Conservation (phyloP, 371 early-diverging fungal species). For the Blakeslea trispora region DNA sequence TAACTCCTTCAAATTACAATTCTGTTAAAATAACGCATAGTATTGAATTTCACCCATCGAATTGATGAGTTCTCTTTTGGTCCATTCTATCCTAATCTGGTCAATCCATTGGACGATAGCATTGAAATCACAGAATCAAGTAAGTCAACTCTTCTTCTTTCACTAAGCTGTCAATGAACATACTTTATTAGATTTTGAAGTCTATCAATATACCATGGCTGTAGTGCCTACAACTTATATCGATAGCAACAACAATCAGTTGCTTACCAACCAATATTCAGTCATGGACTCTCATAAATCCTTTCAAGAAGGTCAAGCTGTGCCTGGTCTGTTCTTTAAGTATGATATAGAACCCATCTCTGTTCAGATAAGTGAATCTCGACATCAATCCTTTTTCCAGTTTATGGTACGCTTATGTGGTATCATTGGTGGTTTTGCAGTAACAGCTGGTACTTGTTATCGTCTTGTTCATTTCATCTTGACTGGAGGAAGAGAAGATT, state of each 20-base stretch:
- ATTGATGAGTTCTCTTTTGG: constrained; percentile 93
- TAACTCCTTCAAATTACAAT: too few species aligned
- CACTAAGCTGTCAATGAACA: too few species aligned
- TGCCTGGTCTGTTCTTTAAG: constrained; percentile 81
- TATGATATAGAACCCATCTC: constrained; percentile 91
- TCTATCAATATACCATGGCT: constrained; percentile 83
- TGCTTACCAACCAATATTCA: constrained; percentile 91
- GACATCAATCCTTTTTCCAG: constrained; percentile 59
- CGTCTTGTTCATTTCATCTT: constrained; percentile 32
- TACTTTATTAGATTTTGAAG: constrained; percentile 71
- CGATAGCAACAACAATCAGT: constrained; percentile 48
- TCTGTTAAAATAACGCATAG: too few species aligned
- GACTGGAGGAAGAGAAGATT: constrained; percentile 49
- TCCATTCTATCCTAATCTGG: constrained; percentile 73
- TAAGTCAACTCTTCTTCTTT: too few species aligned
- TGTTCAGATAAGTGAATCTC: constrained; percentile 73
- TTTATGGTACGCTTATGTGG: constrained; percentile 88
- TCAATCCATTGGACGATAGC: constrained; percentile 87
- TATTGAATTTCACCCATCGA: constrained; percentile 91
- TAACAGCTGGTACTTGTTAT: constrained; percentile 61
- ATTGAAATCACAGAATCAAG: constrained; percentile 64
- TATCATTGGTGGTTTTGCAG: constrained; percentile 83
- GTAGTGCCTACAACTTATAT: constrained; percentile 87
- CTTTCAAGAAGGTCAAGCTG: constrained; percentile 41
- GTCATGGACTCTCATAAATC: constrained; percentile 76